phyloP scores from a whole-genome alignment of 2,329 filamentous ascomycete genomes.

The Juglanconis sp. region DNA sequence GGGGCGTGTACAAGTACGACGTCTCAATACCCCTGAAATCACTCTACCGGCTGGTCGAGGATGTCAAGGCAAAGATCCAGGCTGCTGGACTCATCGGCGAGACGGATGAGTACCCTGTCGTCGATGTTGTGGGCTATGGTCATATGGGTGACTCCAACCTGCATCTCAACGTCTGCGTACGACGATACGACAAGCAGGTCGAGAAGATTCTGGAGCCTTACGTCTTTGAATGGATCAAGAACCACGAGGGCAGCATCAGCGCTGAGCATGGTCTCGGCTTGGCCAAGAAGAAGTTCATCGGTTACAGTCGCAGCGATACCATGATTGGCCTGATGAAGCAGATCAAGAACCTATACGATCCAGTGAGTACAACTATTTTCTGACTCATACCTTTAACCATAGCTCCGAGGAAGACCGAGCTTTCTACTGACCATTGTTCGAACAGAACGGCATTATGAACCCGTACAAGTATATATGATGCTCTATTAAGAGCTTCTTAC shows the following conservation, averaged over 20 bases:
- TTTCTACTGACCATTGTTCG: background rate
- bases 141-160: conserved; percentile 98
- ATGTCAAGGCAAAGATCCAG: conserved; percentile 69
- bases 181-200: conserved; percentile 80
- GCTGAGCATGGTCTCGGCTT: conserved; percentile 93
- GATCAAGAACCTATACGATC: conserved; percentile 91
- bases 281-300: conserved; percentile 93
- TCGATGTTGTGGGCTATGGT: conserved; percentile 91
- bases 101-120: conserved; percentile 71
- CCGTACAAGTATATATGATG: conserved; percentile 89
- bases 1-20: conserved; percentile 98
- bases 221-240: conserved; percentile 94
- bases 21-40: conserved; percentile 87
- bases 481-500: background rate
- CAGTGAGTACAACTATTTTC: conserved; percentile 56
- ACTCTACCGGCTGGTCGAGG: conserved; percentile 86
- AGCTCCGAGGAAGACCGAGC: background rate
- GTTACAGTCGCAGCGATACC: conserved; percentile 84
- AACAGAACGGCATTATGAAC: conserved; percentile 95
- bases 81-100: conserved; percentile 75
- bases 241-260: conserved; percentile 87
- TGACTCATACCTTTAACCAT: conserved; percentile 10
- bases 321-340: conserved; percentile 92
- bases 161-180: conserved; percentile 83
- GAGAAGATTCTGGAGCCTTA: conserved; percentile 89